Percentiles rank a stretch among this genome's conserved stretches.
Conservation (phyloP, 441 rosid species). For the Metrosideros polymorpha region DNA sequence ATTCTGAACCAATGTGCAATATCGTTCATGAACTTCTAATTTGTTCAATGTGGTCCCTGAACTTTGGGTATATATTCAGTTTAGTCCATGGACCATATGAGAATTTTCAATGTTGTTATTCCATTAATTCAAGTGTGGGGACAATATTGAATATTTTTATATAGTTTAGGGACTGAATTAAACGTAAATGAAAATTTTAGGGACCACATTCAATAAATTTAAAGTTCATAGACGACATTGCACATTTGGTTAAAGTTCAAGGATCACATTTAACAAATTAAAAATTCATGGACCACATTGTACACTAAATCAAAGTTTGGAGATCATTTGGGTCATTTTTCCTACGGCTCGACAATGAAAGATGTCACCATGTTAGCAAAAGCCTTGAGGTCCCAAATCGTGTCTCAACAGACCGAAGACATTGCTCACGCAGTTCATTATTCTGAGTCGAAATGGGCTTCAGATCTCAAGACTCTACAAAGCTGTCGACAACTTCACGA, state of each 20-base stretch:
- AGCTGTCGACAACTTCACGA: neutral
- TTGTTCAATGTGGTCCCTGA: fast-evolving
- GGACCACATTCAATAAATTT: too few species aligned
- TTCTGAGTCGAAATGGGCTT: neutral
- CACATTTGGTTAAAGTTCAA: too few species aligned
- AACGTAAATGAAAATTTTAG: too few species aligned
- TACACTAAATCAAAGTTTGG: too few species aligned
- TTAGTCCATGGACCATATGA: neutral
- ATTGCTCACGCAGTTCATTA: neutral
- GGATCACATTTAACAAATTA: too few species aligned
- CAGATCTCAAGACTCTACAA: neutral
- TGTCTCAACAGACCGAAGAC: neutral
- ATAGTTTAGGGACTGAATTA: too few species aligned
- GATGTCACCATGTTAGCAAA: neutral
- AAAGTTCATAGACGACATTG: too few species aligned
- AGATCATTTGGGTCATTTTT: neutral
- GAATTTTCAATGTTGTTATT: too few species aligned
- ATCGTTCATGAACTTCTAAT: too few species aligned
- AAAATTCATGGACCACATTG: fast-evolving
- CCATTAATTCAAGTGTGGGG: too few species aligned
- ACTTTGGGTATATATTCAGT: too few species aligned
- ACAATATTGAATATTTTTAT: neutral
- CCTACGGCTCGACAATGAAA: neutral
- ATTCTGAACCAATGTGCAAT: too few species aligned
- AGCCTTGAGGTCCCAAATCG: neutral